Conservation (phyloP, 1,139 yeast species). For the Maudiozyma humilis region DNA sequence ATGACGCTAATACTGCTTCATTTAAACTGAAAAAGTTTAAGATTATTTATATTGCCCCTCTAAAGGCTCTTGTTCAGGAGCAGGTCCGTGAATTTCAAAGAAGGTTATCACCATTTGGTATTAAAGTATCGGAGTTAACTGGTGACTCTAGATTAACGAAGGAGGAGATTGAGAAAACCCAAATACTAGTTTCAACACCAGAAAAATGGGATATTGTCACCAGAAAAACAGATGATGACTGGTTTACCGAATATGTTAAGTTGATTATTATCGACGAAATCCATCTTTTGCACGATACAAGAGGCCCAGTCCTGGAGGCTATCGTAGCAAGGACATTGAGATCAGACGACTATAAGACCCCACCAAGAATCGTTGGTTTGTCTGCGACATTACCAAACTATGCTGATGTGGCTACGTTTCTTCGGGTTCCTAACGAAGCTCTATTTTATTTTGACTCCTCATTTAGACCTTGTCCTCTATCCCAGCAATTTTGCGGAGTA, state of each 20-base stretch:
- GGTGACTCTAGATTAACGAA: constrained; percentile 81
- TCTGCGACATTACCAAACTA: constrained; percentile 95
- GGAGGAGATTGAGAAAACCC: constrained; percentile 70
- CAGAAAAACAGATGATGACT: constrained; percentile 60
- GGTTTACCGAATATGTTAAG: constrained; percentile 55
- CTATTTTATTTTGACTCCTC: constrained; percentile 71
- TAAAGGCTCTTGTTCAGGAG: constrained; percentile 91
- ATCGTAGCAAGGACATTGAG: constrained; percentile 70
- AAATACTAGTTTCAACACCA: constrained; percentile 84
- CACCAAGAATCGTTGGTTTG: constrained; percentile 64
- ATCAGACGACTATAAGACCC: constrained; percentile 34
- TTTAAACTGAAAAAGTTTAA: constrained; percentile 54
- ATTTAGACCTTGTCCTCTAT: constrained; percentile 86
- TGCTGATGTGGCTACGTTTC: constrained; percentile 74
- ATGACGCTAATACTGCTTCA: constrained; percentile 41
- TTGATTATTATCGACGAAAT: constrained; percentile 88
- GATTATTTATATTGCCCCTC: constrained; percentile 85
- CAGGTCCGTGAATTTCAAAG: constrained; percentile 82
- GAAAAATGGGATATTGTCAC: constrained; percentile 97
- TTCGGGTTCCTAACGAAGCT: constrained; percentile 52
- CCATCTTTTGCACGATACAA: constrained; percentile 83
- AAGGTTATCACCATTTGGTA: constrained; percentile 57
- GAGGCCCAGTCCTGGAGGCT: constrained; percentile 92
- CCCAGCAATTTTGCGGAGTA: constrained; percentile 81
- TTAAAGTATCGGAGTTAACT: constrained; percentile 76